Evolutionary conservation across 768 basidiomycete species (phyloP).

Genomic region (Cyclocybe cylindracea): DNA sequence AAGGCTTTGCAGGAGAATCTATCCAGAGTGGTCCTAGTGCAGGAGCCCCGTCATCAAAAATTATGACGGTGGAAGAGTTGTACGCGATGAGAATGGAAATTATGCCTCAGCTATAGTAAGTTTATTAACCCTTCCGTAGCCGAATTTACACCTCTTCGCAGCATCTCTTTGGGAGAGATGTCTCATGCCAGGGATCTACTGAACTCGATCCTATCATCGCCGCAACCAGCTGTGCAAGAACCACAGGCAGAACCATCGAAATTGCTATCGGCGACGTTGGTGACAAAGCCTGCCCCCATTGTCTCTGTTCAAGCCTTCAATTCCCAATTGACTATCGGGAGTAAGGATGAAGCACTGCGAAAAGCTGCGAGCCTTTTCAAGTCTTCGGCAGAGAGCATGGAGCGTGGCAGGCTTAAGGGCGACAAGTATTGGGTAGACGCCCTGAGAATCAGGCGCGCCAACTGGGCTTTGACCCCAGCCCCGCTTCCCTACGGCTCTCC

Average conservation of each 20-base stretch:
- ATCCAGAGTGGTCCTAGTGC: slow-evolving; percentile 12
- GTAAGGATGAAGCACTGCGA: slow-evolving; percentile 79
- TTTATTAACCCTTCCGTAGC: slow-evolving; percentile 12
- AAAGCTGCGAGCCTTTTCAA: slow-evolving; percentile 75
- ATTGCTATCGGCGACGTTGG: slow-evolving; percentile 58
- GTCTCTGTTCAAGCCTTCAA: slow-evolving; percentile 72
- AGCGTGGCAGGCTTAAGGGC: slow-evolving; percentile 56
- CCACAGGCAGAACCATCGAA: slow-evolving; percentile 23
- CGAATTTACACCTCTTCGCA: slow-evolving; percentile 26
- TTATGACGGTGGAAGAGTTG: slow-evolving; percentile 76
- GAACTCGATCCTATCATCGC: slow-evolving; percentile 47
- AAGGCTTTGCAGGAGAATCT: slow-evolving; percentile 11
- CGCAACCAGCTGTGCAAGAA: slow-evolving; percentile 16
- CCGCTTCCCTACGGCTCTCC: slow-evolving; percentile 72
- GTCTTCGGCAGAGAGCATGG: slow-evolving; percentile 67
- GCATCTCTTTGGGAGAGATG: slow-evolving; percentile 80
- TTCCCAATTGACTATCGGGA: slow-evolving; percentile 69
- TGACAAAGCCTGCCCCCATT: slow-evolving; percentile 67
- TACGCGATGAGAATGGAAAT: slow-evolving; percentile 74
- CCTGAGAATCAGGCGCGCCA: slow-evolving; percentile 69
- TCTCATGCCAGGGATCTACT: slow-evolving; percentile 74
- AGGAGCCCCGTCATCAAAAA: slow-evolving; percentile 30
- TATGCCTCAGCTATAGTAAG: slow-evolving; percentile 72
- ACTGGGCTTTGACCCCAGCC: slow-evolving; percentile 82
- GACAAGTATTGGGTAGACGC: slow-evolving; percentile 86